Percentiles rank a stretch among this genome's conserved stretches.
phyloP scores from a whole-genome alignment of 164 flowering plant species.

The Litsea cubeba region DNA sequence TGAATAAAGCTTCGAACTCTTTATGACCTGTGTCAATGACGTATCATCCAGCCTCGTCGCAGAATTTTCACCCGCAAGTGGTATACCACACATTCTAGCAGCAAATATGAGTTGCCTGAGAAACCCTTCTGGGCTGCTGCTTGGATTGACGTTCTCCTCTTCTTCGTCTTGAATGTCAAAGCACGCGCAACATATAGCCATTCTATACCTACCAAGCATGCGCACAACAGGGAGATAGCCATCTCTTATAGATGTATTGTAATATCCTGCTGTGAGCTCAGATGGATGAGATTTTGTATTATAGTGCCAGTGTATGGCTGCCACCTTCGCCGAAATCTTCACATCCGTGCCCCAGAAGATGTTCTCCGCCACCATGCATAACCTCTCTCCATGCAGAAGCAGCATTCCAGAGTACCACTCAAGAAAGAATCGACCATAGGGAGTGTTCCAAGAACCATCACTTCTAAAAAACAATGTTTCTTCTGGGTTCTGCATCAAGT shows the following conservation, averaged over 20 bases:
- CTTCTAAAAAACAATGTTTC: conserved; percentile 41
- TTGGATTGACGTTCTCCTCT: conserved; percentile 31
- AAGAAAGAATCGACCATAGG: conserved; percentile 63
- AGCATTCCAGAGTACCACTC: conserved; percentile 68
- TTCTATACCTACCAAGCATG: conserved; percentile 55
- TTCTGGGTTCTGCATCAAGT: conserved; percentile 38
- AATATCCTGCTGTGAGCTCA: conserved; percentile 68
- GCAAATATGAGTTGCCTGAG: conserved; percentile 45
- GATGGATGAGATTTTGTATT: conserved; percentile 49
- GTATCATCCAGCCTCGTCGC: conserved; percentile 33
- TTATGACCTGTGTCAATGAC: conserved; percentile 49
- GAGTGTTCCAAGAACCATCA: conserved; percentile 52
- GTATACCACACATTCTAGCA: conserved; percentile 36
- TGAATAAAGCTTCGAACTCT: conserved; percentile 40
- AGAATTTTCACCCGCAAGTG: conserved; percentile 53
- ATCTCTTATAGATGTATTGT: conserved; percentile 51
- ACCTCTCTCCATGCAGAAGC: conserved; percentile 59
- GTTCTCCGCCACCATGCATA: conserved; percentile 43
- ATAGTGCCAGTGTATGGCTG: conserved; percentile 62
- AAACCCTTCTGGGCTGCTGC: conserved; percentile 54
- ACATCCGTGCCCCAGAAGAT: conserved; percentile 46
- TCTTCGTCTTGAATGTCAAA: conserved; percentile 53
- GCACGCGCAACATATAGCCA: conserved; percentile 42
- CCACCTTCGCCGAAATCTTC: conserved; percentile 45
- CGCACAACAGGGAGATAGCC: conserved; percentile 60